phyloP scores from a whole-genome alignment of 192 early-diverging fungal genomes.

The Gamsiella multidivaricata region DNA sequence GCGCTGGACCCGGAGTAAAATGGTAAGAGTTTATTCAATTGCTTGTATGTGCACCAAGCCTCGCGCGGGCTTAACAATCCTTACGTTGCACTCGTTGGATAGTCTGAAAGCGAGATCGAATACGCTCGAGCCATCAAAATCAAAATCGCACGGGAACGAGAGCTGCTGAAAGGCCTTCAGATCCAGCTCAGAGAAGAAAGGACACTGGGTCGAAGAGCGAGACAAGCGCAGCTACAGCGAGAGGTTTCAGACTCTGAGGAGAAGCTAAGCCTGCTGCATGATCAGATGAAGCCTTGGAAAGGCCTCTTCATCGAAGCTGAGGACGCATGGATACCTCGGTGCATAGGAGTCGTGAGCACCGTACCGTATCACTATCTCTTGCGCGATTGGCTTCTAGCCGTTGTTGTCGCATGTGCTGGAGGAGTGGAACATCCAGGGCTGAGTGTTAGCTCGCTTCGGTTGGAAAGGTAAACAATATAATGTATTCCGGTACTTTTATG shows the following conservation, averaged over 20 bases:
- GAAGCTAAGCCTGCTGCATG: constrained; percentile 71
- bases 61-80: neutral
- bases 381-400: constrained; percentile 78
- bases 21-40: constrained; percentile 14
- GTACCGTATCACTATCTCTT: constrained; percentile 80
- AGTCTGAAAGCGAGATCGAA: constrained; percentile 52
- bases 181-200: constrained; percentile 29
- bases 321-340: constrained; percentile 74
- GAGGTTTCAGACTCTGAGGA: constrained; percentile 69
- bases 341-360: constrained; percentile 75
- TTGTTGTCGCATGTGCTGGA: constrained; percentile 65
- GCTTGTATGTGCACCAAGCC: neutral
- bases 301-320: constrained; percentile 64
- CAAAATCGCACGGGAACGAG: constrained; percentile 30
- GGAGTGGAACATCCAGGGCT: constrained; percentile 59
- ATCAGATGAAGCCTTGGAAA: constrained; percentile 72
- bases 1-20: constrained; percentile 26
- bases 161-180: constrained; percentile 2
- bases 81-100: too few species aligned
- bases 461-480: constrained; percentile 64
- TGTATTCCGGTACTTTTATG: neutral
- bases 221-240: constrained; percentile 25
- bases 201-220: constrained; percentile 21
- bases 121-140: constrained; percentile 39
- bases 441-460: constrained; percentile 43